Evolutionary conservation across 495 filamentous ascomycete species (phyloP).

Genomic region (Aeminium ludgeri): DNA sequence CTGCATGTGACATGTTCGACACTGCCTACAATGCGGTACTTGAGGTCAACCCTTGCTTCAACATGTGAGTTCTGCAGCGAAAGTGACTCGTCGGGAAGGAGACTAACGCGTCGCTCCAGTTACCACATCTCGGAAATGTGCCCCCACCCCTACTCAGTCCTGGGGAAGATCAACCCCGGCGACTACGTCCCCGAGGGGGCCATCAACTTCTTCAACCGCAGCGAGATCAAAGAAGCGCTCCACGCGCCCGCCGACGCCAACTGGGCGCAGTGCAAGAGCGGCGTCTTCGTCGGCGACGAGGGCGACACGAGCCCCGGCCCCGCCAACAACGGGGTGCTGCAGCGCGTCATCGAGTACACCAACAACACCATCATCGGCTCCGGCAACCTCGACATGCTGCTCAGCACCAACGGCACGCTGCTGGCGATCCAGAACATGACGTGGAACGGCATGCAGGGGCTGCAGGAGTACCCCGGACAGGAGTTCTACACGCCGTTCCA

Average conservation of each 20-base stretch:
- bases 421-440: slow-evolving; percentile 69
- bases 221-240: slow-evolving; percentile 41
- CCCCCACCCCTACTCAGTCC: slow-evolving; percentile 32
- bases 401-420: slow-evolving; percentile 49
- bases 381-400: slow-evolving; percentile 43
- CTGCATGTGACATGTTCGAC: slow-evolving; percentile 37
- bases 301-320: slow-evolving; percentile 19
- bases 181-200: slow-evolving; percentile 23
- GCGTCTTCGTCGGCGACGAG: neutral
- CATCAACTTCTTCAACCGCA: slow-evolving; percentile 39
- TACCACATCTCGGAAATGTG: slow-evolving; percentile 34
- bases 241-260: slow-evolving; percentile 29
- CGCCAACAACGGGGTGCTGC: slow-evolving; percentile 27
- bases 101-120: neutral
- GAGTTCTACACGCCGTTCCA: slow-evolving; percentile 52
- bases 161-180: slow-evolving; percentile 30
- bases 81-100: neutral
- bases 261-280: neutral
- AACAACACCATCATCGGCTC: slow-evolving; percentile 53
- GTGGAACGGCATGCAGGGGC: slow-evolving; percentile 54
- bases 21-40: slow-evolving; percentile 31
- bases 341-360: slow-evolving; percentile 39
- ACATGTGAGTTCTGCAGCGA: slow-evolving; percentile 25
- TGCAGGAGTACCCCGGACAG: slow-evolving; percentile 35
- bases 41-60: slow-evolving; percentile 42